Base-by-base conservation (phyloP, 1,284 basidiomycete species). In the Cutaneotrichosporon cutaneum region DNA sequence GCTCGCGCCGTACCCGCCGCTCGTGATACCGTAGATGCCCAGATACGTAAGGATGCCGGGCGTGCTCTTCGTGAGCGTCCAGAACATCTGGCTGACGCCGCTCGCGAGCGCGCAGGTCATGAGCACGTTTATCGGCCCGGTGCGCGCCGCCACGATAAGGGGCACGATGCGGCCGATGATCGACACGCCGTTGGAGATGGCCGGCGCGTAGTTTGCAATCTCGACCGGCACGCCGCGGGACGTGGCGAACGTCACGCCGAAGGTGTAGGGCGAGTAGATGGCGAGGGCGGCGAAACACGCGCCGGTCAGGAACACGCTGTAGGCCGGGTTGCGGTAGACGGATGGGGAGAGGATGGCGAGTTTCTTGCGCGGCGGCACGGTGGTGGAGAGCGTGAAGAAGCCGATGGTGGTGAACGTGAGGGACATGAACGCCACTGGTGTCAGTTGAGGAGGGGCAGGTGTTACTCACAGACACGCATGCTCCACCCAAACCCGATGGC, bases 401-500 rank as follows among this genome's bases (percentile, higher is more conserved):
- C 66, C 67, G 33, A 61, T 30, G 10, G 59, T 57, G 16, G 62
- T 51, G 33, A 64, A 60, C 4, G 53, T 39, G 11, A 74, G 63
- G 18, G 74, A 69, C 58, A 75, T 67, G 62, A 74, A 73, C 11
- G 60, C 73, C 50, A 76, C 72, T 71, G 56, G 4, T 33, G 39
- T 59, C 7, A 59, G 57, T n/a, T 24, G 18, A 22, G 21, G 18
- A 21, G 10, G 21, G 48, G 26, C 14, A 50, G n/a, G 8, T 18
- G 8, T 36, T 18, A 70, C 68, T 64, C 55, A 72, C 72, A 60
- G 14, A 74, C 67, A 11, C 76, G 58, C 56, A 76, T 59, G 1
- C 62, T 68, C 76, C 76, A 77, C 7, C 45, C 65, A 53, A 73
- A 75, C 73, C 85, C 85, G 27, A 85, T 80, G 3, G 63, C 61